A percentile compares a stretch with the other conserved stretches of the same genome.
Evolutionary conservation across 352 stramenopile genomes (phyloP).

Genomic region (Phytophthora pisi): DNA sequence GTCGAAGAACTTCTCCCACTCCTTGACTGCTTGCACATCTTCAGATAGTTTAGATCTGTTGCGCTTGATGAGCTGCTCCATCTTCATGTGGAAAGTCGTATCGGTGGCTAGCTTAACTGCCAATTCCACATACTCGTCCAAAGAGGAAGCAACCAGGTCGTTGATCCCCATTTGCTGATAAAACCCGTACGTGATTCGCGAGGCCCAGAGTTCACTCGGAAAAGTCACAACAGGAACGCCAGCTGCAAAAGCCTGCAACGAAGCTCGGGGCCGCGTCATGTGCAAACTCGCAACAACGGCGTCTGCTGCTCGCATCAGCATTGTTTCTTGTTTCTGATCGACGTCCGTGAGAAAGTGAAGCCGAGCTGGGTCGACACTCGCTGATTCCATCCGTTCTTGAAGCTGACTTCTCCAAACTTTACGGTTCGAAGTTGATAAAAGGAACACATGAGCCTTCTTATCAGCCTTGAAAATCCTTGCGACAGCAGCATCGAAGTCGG

Average conservation of each 20-base stretch:
- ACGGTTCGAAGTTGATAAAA: slow-evolving; percentile 58
- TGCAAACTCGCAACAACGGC: slow-evolving; percentile 66
- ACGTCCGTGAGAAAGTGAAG: slow-evolving; percentile 71
- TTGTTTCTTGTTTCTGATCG: slow-evolving; percentile 55
- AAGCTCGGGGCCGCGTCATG: slow-evolving; percentile 49
- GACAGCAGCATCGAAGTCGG: slow-evolving; percentile 69
- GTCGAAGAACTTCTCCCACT: slow-evolving; percentile 80
- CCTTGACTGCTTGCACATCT: slow-evolving; percentile 48
- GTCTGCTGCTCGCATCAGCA: slow-evolving; percentile 59
- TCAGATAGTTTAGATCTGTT: slow-evolving; percentile 49
- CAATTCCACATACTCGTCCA: slow-evolving; percentile 61
- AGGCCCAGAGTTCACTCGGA: slow-evolving; percentile 60
- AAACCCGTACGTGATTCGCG: slow-evolving; percentile 65
- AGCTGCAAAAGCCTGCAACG: slow-evolving; percentile 63
- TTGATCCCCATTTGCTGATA: slow-evolving; percentile 72
- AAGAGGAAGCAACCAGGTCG: slow-evolving; percentile 49
- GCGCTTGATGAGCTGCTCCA: slow-evolving; percentile 50
- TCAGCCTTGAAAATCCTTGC: slow-evolving; percentile 53
- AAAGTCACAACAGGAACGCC: slow-evolving; percentile 73
- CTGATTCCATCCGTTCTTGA: slow-evolving; percentile 44
- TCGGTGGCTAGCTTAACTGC: slow-evolving; percentile 59
- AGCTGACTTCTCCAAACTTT: slow-evolving; percentile 62
- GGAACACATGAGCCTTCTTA: slow-evolving; percentile 58
- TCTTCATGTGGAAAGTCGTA: slow-evolving; percentile 45
- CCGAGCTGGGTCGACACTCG: slow-evolving; percentile 29